These are phyloP conservation scores for Ilyonectria robusta DNA, from an alignment of 2,329 filamentous ascomycete genomes.

Conservation along the genomic window DNA sequence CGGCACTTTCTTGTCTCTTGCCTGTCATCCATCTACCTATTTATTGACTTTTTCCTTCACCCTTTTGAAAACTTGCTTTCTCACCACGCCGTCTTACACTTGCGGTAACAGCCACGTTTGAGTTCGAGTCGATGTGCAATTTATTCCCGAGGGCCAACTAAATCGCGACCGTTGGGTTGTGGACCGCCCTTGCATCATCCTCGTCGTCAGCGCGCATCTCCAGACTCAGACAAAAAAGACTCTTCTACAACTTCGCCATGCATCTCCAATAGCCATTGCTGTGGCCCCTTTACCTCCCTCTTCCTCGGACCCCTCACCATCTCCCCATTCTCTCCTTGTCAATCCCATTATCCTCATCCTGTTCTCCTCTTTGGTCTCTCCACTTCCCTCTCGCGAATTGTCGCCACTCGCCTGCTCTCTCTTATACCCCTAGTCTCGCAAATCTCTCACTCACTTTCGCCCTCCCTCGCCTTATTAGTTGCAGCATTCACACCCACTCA, in stretches of 20 bases:
- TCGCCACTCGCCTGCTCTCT: constrained; percentile 40
- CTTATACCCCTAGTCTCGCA: constrained; percentile 28
- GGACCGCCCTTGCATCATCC: background rate
- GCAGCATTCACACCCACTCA: constrained; percentile 15
- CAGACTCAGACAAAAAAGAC: constrained; percentile 6
- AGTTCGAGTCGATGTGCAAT: background rate
- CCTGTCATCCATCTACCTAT: constrained; percentile 28
- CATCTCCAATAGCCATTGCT: constrained; percentile 20
- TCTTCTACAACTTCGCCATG: constrained; percentile 34
- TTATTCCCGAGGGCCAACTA: background rate
- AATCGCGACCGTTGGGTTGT: constrained; percentile 1
- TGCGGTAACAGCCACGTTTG: background rate
- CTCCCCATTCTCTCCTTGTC: constrained; percentile 2
- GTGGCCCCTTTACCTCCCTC: constrained; percentile 13
- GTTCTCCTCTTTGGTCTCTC: constrained; percentile 30
- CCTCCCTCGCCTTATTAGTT: constrained; percentile 9
- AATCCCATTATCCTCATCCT: constrained; percentile 7
- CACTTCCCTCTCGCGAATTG: constrained; percentile 28
- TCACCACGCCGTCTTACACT: constrained; percentile 6
- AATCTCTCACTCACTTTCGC: constrained; percentile 27
- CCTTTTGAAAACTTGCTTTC: constrained; percentile 1
- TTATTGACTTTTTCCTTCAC: constrained; percentile 15
- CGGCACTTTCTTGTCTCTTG: constrained; percentile 35
- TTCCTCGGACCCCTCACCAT: background rate
- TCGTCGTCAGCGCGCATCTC: background rate